Conservation (phyloP, 2,329 filamentous ascomycete genomes). For the Pseudogymnoascus sp. region DNA sequence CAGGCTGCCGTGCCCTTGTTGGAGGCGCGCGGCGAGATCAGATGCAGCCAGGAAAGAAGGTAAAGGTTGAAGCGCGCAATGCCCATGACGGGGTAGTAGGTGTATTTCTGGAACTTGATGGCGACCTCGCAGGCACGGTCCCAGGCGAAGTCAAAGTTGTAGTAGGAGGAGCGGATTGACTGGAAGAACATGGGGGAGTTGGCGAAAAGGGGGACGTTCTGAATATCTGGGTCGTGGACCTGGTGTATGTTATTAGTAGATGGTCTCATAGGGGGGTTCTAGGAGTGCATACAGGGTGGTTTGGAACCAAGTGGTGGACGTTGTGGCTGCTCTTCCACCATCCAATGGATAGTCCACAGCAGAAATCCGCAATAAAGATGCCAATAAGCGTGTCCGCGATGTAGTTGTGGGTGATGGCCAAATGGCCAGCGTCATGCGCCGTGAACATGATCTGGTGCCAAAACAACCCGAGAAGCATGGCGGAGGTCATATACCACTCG, state of each 20-base stretch:
- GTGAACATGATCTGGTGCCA: slow-evolving; percentile 66
- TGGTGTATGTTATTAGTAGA: not conserved
- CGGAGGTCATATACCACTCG: slow-evolving; percentile 51
- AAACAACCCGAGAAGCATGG: slow-evolving; percentile 52
- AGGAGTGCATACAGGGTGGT: slow-evolving; percentile 45
- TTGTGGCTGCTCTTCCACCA: slow-evolving; percentile 68
- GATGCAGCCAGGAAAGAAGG: slow-evolving; percentile 58
- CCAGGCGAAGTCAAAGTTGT: slow-evolving; percentile 54
- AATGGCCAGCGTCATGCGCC: slow-evolving; percentile 58
- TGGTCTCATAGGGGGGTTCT: not conserved
- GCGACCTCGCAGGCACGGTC: slow-evolving; percentile 53
- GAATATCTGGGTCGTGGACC: slow-evolving; percentile 47
- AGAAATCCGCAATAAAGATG: slow-evolving; percentile 57
- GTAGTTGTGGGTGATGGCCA: slow-evolving; percentile 55
- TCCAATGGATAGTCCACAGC: slow-evolving; percentile 58
- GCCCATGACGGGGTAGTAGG: slow-evolving; percentile 62
- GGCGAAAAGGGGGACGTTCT: slow-evolving; percentile 64
- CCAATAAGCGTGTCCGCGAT: slow-evolving; percentile 52
- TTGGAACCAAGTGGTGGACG: slow-evolving; percentile 60
- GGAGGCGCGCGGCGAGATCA: slow-evolving; percentile 49
- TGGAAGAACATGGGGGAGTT: slow-evolving; percentile 59
- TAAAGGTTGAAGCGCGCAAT: slow-evolving; percentile 69
- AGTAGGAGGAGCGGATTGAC: slow-evolving; percentile 57
- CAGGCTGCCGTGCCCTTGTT: slow-evolving; percentile 54
- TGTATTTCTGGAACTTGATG: slow-evolving; percentile 55